Evolutionary conservation across 495 filamentous ascomycete species (phyloP).

Genomic region (Talaromyces borbonicus): DNA sequence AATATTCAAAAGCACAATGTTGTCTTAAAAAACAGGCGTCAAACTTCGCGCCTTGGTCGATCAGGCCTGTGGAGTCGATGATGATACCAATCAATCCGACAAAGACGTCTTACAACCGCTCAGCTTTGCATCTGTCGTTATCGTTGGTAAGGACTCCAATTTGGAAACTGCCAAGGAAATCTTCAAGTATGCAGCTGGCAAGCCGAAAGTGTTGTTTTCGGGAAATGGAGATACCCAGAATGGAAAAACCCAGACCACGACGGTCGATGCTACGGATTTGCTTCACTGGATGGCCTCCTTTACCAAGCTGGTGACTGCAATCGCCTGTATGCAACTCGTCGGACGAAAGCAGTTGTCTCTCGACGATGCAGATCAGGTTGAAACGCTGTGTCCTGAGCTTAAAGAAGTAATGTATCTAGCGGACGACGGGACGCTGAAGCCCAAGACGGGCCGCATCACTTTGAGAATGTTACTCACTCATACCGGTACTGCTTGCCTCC

Average conservation of each 20-base stretch:
- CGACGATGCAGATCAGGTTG: constrained; percentile 39
- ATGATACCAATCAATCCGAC: neutral
- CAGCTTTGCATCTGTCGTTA: constrained; percentile 25
- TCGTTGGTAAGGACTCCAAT: constrained; percentile 38
- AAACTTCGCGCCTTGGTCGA: neutral
- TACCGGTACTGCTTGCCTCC: constrained; percentile 17
- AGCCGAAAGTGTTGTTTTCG: constrained; percentile 24
- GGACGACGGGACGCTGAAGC: constrained; percentile 33
- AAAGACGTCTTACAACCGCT: neutral
- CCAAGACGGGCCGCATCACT: constrained; percentile 47
- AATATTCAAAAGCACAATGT: neutral
- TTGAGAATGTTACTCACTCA: constrained; percentile 53
- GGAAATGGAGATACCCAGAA: too few species aligned
- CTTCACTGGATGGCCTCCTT: constrained; percentile 51
- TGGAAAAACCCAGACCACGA: too few species aligned
- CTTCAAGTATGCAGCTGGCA: constrained; percentile 38
- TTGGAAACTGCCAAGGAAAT: constrained; percentile 15
- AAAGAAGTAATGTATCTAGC: constrained; percentile 37
- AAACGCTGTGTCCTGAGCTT: constrained; percentile 43
- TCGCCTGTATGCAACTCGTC: constrained; percentile 53
- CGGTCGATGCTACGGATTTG: constrained; percentile 27
- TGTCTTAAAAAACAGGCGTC: neutral
- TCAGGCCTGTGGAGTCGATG: neutral
- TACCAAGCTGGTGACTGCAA: constrained; percentile 43
- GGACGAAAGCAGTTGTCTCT: constrained; percentile 43